Conservation (phyloP, 2,329 filamentous ascomycete species). For the Endoconidiophora laricicola region DNA sequence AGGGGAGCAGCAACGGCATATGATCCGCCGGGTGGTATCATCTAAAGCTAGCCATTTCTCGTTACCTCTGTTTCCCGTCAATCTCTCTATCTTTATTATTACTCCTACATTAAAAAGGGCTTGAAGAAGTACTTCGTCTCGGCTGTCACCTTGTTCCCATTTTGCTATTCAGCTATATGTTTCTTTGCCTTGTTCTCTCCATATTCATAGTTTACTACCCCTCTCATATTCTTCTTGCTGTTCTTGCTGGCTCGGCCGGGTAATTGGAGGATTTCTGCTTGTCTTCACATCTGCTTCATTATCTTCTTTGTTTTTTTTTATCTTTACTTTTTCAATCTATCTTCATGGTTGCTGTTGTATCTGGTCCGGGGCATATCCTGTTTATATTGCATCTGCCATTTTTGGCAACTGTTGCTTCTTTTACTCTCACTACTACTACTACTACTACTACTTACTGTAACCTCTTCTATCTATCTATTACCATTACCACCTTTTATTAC, state of each 20-base stretch:
- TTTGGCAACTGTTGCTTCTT: background rate
- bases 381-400: background rate
- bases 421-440: no score
- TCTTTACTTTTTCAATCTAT: background rate
- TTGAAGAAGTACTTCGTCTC: no score
- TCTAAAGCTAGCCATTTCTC: conserved; percentile 21
- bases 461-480: no score
- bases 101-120: background rate
- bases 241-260: background rate
- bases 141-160: no score
- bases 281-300: background rate
- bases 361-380: no score
- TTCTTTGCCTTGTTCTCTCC: background rate
- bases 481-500: no score
- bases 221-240: background rate
- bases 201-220: background rate
- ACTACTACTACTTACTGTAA: no score
- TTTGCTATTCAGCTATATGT: no score
- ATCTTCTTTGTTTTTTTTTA: background rate
- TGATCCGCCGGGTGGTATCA: conserved; percentile 44
- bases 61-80: background rate
- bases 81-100: background rate
- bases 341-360: background rate
- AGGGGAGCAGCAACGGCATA: conserved; percentile 32
- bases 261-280: background rate